A percentile compares a stretch with the other conserved stretches of the same genome.
Evolutionary conservation across 768 basidiomycete genomes (phyloP).

Genomic region (Hortiboletus campestris): DNA sequence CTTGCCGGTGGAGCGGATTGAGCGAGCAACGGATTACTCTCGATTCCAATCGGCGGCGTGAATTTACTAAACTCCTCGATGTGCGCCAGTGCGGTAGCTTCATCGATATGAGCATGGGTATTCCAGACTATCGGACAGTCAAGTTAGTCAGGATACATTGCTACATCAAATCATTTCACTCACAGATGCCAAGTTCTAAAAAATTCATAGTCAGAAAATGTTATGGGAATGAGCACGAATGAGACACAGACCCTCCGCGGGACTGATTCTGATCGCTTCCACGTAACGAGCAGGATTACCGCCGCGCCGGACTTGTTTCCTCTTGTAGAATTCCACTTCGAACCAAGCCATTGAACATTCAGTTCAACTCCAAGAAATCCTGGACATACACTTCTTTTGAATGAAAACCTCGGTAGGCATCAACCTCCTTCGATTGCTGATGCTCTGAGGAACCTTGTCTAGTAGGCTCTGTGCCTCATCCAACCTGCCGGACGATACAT

Average conservation of each 20-base stretch:
- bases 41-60: conserved; percentile 43
- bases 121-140: conserved; percentile 63
- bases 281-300: conserved; percentile 52
- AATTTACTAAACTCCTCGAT: conserved; percentile 52
- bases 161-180: conserved; percentile 21
- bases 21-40: conserved; percentile 25
- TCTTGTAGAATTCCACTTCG: conserved; percentile 71
- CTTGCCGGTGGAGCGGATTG: background rate
- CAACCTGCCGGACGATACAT: conserved; percentile 54
- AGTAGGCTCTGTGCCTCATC: conserved; percentile 59
- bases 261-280: conserved; percentile 59
- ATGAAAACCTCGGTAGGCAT: conserved; percentile 77
- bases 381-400: conserved; percentile 64
- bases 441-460: conserved; percentile 55
- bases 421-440: conserved; percentile 63
- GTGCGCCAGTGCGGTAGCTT: conserved; percentile 53
- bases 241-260: conserved; percentile 58
- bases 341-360: background rate
- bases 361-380: background rate
- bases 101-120: conserved; percentile 59
- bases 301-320: conserved; percentile 57
- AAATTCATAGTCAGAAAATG: conserved; percentile 2
- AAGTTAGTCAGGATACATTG: conserved; percentile 1
- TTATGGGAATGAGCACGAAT: background rate
- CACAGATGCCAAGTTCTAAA: conserved; percentile 70